phyloP scores from a whole-genome alignment of 2,329 filamentous ascomycete genomes.

The Ampelomyces quisqualis region DNA sequence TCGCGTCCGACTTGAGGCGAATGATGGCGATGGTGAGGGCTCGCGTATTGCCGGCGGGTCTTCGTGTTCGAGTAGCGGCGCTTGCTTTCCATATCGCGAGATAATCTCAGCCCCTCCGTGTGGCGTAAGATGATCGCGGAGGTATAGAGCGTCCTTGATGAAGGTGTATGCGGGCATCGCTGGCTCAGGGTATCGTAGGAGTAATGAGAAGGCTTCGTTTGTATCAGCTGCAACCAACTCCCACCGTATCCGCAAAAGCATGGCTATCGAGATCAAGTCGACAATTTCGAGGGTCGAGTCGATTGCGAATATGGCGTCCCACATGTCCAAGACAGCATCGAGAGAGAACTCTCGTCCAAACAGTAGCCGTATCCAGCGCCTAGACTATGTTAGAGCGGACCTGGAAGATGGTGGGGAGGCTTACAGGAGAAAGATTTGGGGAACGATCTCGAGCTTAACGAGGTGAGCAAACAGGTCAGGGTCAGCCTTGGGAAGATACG shows the following conservation, averaged over 20 bases:
- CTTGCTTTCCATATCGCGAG: slow-evolving; percentile 64
- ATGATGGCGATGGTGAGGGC: slow-evolving; percentile 29
- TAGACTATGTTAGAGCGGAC: slow-evolving; percentile 41
- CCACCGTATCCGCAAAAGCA: slow-evolving; percentile 91
- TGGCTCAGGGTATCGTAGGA: slow-evolving; percentile 76
- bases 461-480: slow-evolving; percentile 81
- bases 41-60: slow-evolving; percentile 30
- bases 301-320: slow-evolving; percentile 88
- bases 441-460: slow-evolving; percentile 81
- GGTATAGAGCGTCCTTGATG: slow-evolving; percentile 79
- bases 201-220: slow-evolving; percentile 74
- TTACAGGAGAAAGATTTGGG: slow-evolving; percentile 93
- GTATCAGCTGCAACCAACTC: slow-evolving; percentile 84
- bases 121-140: slow-evolving; percentile 64
- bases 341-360: slow-evolving; percentile 95
- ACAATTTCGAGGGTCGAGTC: slow-evolving; percentile 78
- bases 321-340: slow-evolving; percentile 76
- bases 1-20: slow-evolving; percentile 26
- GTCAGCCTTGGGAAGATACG: slow-evolving; percentile 74
- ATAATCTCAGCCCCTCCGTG: slow-evolving; percentile 67
- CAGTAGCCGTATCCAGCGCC: slow-evolving; percentile 88
- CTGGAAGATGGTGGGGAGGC: slow-evolving; percentile 24
- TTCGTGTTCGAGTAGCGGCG: slow-evolving; percentile 33
- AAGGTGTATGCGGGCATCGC: slow-evolving; percentile 73
- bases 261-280: slow-evolving; percentile 88